Evolutionary conservation across 352 stramenopile species (phyloP).

Genomic region (Globisporangium barbulae): DNA sequence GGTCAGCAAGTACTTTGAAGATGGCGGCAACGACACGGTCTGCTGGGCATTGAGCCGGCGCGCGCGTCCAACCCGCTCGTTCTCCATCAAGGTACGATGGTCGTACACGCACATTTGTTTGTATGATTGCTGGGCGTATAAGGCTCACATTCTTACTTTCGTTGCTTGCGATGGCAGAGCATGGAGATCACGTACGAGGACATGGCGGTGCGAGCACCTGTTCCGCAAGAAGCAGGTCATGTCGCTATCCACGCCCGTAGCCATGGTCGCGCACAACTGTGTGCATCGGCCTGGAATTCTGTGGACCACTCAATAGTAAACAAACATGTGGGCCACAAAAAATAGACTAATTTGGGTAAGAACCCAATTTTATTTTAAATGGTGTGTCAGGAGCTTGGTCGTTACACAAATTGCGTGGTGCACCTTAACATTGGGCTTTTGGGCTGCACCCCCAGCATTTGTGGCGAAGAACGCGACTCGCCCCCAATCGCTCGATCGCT

Average conservation of each 20-base stretch:
- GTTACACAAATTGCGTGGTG: not conserved
- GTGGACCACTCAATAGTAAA: no score
- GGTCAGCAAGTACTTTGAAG: slow-evolving; percentile 67
- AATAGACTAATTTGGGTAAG: no score
- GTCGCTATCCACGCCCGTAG: no score
- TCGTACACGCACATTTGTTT: slow-evolving; percentile 50
- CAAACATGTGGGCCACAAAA: no score
- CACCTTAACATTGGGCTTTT: not conserved
- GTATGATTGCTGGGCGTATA: no score
- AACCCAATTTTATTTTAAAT: not conserved
- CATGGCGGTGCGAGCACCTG: no score
- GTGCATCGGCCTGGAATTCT: no score
- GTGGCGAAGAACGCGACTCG: slow-evolving; percentile 33
- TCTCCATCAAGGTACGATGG: slow-evolving; percentile 47
- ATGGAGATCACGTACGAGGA: no score
- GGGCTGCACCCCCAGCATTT: slow-evolving; percentile 17
- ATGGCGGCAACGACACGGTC: slow-evolving; percentile 56
- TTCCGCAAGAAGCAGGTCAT: no score
- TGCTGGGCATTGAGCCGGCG: slow-evolving; percentile 59
- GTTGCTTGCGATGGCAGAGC: no score
- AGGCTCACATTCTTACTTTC: no score
- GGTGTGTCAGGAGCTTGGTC: not conserved
- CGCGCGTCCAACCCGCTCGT: slow-evolving; percentile 59
- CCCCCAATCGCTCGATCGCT: slow-evolving; percentile 19
- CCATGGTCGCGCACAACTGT: no score